Percentiles rank a stretch among this genome's conserved stretches.
These are phyloP conservation scores for Chaetomiaceae sp. DNA, from an alignment of 2,329 filamentous ascomycete species.

Conservation along the genomic window DNA sequence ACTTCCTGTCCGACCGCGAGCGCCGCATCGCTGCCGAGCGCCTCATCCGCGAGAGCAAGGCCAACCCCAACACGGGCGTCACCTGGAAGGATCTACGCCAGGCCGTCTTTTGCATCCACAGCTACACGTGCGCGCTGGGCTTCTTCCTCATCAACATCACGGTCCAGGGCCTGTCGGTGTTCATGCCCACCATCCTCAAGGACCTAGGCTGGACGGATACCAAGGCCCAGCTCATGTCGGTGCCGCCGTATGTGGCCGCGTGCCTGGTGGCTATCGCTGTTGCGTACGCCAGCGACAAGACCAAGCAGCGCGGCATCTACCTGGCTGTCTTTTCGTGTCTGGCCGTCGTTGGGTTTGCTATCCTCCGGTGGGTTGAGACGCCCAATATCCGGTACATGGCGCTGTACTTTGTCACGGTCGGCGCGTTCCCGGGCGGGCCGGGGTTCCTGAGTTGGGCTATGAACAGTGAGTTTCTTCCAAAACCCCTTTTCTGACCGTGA, in stretches of 20 bases:
- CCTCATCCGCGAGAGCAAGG: conserved; percentile 46
- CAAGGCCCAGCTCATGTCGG: conserved; percentile 41
- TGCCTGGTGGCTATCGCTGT: conserved; percentile 38
- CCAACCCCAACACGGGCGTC: conserved; percentile 43
- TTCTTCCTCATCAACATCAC: conserved; percentile 60
- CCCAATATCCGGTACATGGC: conserved; percentile 47
- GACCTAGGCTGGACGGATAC: conserved; percentile 39
- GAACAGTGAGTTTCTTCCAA: conserved; percentile 40
- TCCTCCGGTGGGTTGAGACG: conserved; percentile 43
- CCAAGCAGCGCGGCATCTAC: conserved; percentile 39
- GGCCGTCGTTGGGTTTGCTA: conserved; percentile 47
- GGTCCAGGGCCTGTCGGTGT: conserved; percentile 50
- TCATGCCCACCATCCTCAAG: conserved; percentile 45
- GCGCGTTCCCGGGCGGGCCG: conserved; percentile 55
- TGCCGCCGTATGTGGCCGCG: conserved; percentile 42
- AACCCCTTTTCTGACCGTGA: neutral
- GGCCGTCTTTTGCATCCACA: conserved; percentile 53
- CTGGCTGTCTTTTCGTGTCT: conserved; percentile 38
- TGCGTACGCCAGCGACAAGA: conserved; percentile 40
- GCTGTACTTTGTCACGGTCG: conserved; percentile 52
- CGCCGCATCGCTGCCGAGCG: conserved; percentile 50
- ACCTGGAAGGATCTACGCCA: conserved; percentile 45
- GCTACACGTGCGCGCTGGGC: conserved; percentile 53
- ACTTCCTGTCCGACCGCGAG: conserved; percentile 50
- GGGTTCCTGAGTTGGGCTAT: conserved; percentile 56